These are phyloP conservation scores for Aspergillus incahuasiensis DNA, from an alignment of 495 filamentous ascomycete species.

Conservation along the genomic window DNA sequence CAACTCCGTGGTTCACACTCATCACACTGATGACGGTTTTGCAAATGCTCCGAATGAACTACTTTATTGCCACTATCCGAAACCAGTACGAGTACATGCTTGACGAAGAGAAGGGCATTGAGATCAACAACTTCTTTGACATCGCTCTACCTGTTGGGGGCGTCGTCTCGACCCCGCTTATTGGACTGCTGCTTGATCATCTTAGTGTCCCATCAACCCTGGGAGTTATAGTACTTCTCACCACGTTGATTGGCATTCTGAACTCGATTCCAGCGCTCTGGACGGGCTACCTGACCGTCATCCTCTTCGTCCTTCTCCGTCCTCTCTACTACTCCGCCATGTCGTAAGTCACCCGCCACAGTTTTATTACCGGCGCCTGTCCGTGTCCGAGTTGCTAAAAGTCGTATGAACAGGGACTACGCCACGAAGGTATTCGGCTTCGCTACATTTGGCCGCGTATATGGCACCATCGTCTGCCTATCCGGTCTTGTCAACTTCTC, in stretches of 20 bases:
- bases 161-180: constrained; percentile 76
- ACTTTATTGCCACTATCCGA: constrained; percentile 89
- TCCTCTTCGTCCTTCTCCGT: constrained; percentile 61
- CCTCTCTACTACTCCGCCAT: constrained; percentile 50
- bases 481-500: constrained; percentile 82
- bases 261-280: constrained; percentile 68
- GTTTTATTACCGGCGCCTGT: background rate
- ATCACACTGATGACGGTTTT: constrained; percentile 87
- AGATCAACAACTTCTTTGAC: constrained; percentile 85
- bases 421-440: constrained; percentile 94
- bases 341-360: constrained; percentile 35
- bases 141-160: constrained; percentile 85
- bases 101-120: constrained; percentile 52
- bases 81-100: constrained; percentile 80
- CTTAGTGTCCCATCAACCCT: constrained; percentile 66
- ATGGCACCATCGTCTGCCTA: constrained; percentile 85
- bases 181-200: constrained; percentile 72
- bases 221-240: constrained; percentile 61
- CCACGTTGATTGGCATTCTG: constrained; percentile 71
- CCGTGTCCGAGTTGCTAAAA: too few species aligned
- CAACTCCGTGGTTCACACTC: constrained; percentile 82
- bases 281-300: constrained; percentile 72
- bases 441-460: constrained; percentile 86
- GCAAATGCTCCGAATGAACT: constrained; percentile 97
- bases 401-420: constrained; percentile 60